Evolutionary conservation across 2,329 filamentous ascomycete species (phyloP).

Genomic region (Dryadomyces quercivorus): DNA sequence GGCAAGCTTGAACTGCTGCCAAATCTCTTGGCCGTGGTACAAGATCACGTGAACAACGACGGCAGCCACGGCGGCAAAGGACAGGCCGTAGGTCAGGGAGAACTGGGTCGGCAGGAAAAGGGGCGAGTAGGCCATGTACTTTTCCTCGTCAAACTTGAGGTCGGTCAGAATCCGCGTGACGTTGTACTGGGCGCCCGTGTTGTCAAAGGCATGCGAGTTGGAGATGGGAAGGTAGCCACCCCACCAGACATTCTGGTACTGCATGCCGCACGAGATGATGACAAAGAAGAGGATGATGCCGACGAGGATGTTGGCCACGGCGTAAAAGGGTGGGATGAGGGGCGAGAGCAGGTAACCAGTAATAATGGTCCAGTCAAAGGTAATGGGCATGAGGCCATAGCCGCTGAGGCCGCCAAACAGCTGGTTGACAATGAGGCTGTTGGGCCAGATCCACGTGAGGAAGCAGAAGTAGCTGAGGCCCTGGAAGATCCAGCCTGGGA

Average conservation of each 20-base stretch:
- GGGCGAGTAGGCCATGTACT: constrained; percentile 53
- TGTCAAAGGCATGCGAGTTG: constrained; percentile 50
- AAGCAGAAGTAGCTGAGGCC: constrained; percentile 30
- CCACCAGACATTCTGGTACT: constrained; percentile 45
- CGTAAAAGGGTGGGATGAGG: constrained; percentile 39
- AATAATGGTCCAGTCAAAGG: constrained; percentile 27
- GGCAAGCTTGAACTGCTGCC: constrained; percentile 40
- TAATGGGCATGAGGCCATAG: constrained; percentile 25
- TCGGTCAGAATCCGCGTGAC: constrained; percentile 47
- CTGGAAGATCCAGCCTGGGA: constrained; percentile 44
- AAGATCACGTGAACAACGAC: constrained; percentile 43
- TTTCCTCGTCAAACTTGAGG: constrained; percentile 44
- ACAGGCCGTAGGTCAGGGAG: constrained; percentile 44
- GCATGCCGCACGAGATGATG: constrained; percentile 43
- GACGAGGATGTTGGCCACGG: constrained; percentile 41
- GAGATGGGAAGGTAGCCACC: constrained; percentile 50
- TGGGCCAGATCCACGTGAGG: constrained; percentile 34
- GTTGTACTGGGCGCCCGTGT: constrained; percentile 47
- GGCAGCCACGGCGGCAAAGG: constrained; percentile 45
- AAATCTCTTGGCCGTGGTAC: constrained; percentile 44
- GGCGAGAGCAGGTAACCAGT: constrained; percentile 37
- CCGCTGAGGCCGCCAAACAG: constrained; percentile 30
- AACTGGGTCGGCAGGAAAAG: constrained; percentile 53
- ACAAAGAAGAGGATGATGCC: constrained; percentile 44
- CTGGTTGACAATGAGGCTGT: constrained; percentile 31